A percentile compares a stretch with the other conserved stretches of the same genome.
phyloP scores from a whole-genome alignment of 2,329 filamentous ascomycete genomes.

The Basipetospora chlamydospora region DNA sequence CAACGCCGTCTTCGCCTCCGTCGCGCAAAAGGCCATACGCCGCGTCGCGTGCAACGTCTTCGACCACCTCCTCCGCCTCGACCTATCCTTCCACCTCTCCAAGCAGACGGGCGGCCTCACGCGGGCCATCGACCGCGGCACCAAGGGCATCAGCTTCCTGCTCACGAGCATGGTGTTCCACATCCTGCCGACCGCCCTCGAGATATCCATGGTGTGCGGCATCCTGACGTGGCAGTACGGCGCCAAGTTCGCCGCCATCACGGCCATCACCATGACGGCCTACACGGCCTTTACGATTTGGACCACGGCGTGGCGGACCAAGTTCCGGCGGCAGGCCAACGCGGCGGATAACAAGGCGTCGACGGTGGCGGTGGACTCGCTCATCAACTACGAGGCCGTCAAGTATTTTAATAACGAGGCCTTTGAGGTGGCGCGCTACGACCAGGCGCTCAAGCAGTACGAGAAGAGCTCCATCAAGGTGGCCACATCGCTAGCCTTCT shows the following conservation, averaged over 20 bases:
- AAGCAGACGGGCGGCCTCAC: constrained; percentile 93
- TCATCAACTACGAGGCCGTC: constrained; percentile 98
- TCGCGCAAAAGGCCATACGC: constrained; percentile 92
- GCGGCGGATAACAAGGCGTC: constrained; percentile 91
- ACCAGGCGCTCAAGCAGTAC: constrained; percentile 72
- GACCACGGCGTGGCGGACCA: constrained; percentile 93
- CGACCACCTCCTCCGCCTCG: constrained; percentile 72
- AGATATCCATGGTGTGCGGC: constrained; percentile 90
- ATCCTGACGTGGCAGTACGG: constrained; percentile 96
- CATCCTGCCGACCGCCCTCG: constrained; percentile 80
- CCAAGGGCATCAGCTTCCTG: constrained; percentile 95
- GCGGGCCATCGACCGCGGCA: constrained; percentile 86
- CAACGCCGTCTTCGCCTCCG: constrained; percentile 92
- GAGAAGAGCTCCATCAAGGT: constrained; percentile 95
- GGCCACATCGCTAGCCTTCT: constrained; percentile 77
- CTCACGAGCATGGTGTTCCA: constrained; percentile 98
- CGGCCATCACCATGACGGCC: constrained; percentile 75
- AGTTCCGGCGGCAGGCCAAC: constrained; percentile 89
- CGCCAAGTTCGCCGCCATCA: constrained; percentile 80
- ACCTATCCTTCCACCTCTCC: constrained; percentile 84
- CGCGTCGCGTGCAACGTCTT: constrained; percentile 87
- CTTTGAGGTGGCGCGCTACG: constrained; percentile 83
- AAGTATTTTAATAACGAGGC: constrained; percentile 99
- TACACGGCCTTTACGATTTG: constrained; percentile 96
- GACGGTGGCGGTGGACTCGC: constrained; percentile 85